Base-by-base conservation (phyloP, 164 flowering plant species). In the Stephania cephalantha region DNA sequence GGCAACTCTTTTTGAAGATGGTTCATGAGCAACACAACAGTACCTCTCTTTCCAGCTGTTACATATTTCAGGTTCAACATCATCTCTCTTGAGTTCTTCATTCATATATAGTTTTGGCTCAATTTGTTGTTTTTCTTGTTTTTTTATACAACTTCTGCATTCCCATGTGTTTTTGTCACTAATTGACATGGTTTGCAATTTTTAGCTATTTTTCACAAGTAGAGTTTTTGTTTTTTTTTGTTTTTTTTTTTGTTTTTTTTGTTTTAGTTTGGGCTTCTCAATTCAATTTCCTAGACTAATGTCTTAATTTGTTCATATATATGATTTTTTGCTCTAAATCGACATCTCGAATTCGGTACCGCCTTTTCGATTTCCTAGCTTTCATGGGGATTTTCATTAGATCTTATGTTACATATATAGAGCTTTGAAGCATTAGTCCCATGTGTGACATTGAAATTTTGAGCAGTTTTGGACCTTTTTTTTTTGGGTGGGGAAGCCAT, bases 61-160 rank as follows among this genome's bases (percentile, higher is more conserved):
- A 66, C 46, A 72, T 45, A n/a, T 74, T 22, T 71, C 84, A 84
- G 86, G 88, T 86, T 50, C 18, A 9, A 12, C 6, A 72, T 3
- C 25, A 6, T 42, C 3, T 9, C 48, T 52, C 7, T 20, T 61
- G 7, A 61, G 66, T 61, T 61, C 65, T 61, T 25, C 25, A 25
- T 25, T 25, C 25, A 20, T 6, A 20, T 10, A 15, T 65, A 18
- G 18, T 20, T 61, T 58, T 70, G 58, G 25, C 18, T 68, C 15
- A 70, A 45, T 46, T 74, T 75, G 58, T 22, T 71, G 4, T 30
- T 67, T 18, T 9, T 58, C 55, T 48, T 70, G 45, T 22, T 55
- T 74, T 58, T n/a, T 61, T 7, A 18, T 55, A 13, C 66, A 55
- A 17, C n/a, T 63, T 30, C 10, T 72, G 10, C 9, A 13, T 30